A percentile compares a stretch with the other conserved stretches of the same genome.
Evolutionary conservation across 2,329 filamentous ascomycete genomes (phyloP).

Genomic region (Sporothrix pseudoabietina): DNA sequence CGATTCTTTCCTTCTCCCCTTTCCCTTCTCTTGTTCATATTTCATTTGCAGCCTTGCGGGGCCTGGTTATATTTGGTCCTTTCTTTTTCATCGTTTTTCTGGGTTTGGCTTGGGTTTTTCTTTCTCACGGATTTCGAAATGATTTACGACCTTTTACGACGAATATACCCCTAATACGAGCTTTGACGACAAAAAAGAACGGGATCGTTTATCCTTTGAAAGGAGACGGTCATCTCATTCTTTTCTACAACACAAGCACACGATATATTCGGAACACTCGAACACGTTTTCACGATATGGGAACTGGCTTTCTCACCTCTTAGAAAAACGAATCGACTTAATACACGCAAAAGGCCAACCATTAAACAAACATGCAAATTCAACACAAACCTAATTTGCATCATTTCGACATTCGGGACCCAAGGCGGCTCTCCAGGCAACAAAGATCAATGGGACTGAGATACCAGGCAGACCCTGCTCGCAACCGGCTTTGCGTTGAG

Average conservation of each 20-base stretch:
- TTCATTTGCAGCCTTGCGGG: constrained; percentile 35
- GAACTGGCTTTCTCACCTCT: constrained; percentile 15
- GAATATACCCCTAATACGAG: constrained; percentile 29
- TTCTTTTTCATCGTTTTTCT: constrained; percentile 29
- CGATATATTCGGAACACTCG: constrained; percentile 26
- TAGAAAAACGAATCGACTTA: neutral
- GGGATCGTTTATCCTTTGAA: constrained; percentile 30
- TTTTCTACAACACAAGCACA: constrained; percentile 14
- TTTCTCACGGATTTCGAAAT: constrained; percentile 31
- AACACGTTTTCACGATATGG: neutral
- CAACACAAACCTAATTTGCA: neutral
- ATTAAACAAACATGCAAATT: constrained; percentile 15
- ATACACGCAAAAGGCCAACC: constrained; percentile 13
- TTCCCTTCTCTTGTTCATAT: constrained; percentile 36
- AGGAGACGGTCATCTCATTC: neutral
- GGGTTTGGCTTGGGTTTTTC: constrained; percentile 25
- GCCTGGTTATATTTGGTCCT: constrained; percentile 1
- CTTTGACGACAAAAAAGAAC: constrained; percentile 25
- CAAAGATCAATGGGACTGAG: neutral
- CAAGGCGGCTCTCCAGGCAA: neutral
- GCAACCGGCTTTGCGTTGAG: constrained; percentile 26
- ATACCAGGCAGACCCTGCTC: neutral
- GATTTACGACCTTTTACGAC: constrained; percentile 33
- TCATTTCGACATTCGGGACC: neutral
- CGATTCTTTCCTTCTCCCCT: constrained; percentile 33